Conservation (phyloP, 192 early-diverging fungal genomes). For the Helicostylum pulchrum region DNA sequence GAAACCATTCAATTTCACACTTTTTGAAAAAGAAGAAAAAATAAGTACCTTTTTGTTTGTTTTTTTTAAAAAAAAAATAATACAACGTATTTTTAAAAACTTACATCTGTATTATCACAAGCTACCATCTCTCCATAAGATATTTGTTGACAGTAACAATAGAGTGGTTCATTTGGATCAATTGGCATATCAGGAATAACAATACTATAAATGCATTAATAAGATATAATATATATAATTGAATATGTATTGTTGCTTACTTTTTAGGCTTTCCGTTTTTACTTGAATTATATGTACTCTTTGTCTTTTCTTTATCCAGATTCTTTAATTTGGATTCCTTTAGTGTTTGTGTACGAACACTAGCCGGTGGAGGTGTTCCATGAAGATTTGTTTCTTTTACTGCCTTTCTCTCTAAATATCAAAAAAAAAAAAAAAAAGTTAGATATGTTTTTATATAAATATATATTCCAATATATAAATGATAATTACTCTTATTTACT, state of each 20-base stretch:
- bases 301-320: constrained; percentile 21
- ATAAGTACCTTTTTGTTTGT: neutral
- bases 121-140: constrained; percentile 98
- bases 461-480: neutral
- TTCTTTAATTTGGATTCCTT: constrained; percentile 26
- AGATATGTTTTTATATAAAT: neutral
- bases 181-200: constrained; percentile 65
- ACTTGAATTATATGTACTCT: constrained; percentile 16
- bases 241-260: neutral
- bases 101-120: constrained; percentile 85
- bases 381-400: constrained; percentile 26
- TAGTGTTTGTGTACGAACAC: constrained; percentile 13
- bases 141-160: constrained; percentile 95
- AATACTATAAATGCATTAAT: constrained; percentile 1
- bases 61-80: too few species aligned
- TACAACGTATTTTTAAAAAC: too few species aligned
- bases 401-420: constrained; percentile 21
- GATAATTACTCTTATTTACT: constrained; percentile 15
- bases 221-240: neutral
- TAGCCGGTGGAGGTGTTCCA: constrained; percentile 21
- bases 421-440: constrained; percentile 5
- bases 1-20: constrained; percentile 99
- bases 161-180: constrained; percentile 95
- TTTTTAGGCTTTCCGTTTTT: constrained; percentile 20
- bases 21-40: constrained; percentile 26